Conservation (phyloP, 23 red algal species). For the Gracilaria domingensis region DNA sequence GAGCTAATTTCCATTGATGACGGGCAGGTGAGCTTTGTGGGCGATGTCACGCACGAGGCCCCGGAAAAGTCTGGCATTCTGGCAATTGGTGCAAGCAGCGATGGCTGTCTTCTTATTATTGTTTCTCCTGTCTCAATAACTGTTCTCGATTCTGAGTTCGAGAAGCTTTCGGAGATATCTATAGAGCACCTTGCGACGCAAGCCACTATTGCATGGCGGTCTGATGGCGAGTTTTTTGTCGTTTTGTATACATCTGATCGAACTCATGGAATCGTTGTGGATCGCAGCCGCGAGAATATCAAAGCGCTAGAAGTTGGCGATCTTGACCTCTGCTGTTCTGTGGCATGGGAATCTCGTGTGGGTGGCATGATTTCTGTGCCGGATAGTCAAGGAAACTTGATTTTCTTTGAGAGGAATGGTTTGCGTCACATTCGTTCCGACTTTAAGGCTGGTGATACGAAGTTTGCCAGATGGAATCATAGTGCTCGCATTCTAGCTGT, state of each 20-base stretch:
- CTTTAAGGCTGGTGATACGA: background rate
- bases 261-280: conserved; percentile 20
- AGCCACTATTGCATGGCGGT: conserved; percentile 51
- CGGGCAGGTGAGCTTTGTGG: conserved; percentile 10
- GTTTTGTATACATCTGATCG: conserved; percentile 13
- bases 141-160: conserved; percentile 43
- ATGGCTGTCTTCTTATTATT: conserved; percentile 30
- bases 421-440: conserved; percentile 76
- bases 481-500: conserved; percentile 28
- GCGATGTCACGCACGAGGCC: conserved; percentile 22
- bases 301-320: conserved; percentile 13
- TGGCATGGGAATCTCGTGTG: conserved; percentile 67
- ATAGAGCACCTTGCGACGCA: background rate
- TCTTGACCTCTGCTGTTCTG: background rate
- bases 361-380: conserved; percentile 70
- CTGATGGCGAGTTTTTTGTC: conserved; percentile 53
- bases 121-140: conserved; percentile 58
- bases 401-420: conserved; percentile 85
- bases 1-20: conserved; percentile 13
- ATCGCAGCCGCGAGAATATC: conserved; percentile 9
- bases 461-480: conserved; percentile 44
- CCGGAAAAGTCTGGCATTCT: conserved; percentile 32
- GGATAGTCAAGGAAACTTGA: background rate
- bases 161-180: conserved; percentile 14
- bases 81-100: conserved; percentile 22